These are phyloP conservation scores for Kluyveromyces nonfermentans DNA, from an alignment of 805 yeast genomes.

Conservation along the genomic window DNA sequence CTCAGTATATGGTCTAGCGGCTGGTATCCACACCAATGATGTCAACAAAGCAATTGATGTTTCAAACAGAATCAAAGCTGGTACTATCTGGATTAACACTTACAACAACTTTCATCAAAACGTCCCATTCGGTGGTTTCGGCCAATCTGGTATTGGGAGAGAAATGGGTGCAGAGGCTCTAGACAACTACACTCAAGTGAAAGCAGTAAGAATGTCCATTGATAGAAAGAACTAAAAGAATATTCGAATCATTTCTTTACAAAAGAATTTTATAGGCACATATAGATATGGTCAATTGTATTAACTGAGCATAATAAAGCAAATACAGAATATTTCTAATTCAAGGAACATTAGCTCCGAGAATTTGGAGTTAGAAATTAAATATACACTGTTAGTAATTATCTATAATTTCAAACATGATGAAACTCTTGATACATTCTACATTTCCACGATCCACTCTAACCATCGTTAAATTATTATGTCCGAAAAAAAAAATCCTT, in stretches of 20 bases:
- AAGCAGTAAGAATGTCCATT: constrained; percentile 68
- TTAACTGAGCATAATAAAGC: too few relatives aligned
- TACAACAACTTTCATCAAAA: constrained; percentile 78
- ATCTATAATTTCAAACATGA: too few relatives aligned
- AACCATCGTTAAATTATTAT: too few relatives aligned
- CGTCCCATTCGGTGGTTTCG: constrained; percentile 90
- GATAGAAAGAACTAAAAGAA: constrained; percentile 12
- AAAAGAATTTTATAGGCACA: too few relatives aligned
- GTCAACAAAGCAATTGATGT: constrained; percentile 57
- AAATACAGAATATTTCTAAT: too few relatives aligned
- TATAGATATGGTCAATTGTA: too few relatives aligned
- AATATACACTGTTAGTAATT: too few relatives aligned
- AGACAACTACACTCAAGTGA: constrained; percentile 70
- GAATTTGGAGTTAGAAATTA: too few relatives aligned
- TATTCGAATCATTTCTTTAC: not conserved
- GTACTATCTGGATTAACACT: constrained; percentile 78
- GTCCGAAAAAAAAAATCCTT: too few relatives aligned
- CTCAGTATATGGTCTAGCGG: constrained; percentile 77
- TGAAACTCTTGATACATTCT: too few relatives aligned
- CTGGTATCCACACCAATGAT: constrained; percentile 73
- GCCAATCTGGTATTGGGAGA: constrained; percentile 81
- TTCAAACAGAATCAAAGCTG: constrained; percentile 60
- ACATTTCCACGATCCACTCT: too few relatives aligned
- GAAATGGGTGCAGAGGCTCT: constrained; percentile 86
- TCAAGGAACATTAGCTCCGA: too few relatives aligned